phyloP scores from a whole-genome alignment of 768 basidiomycete genomes.

The Phylloporus sp. region DNA sequence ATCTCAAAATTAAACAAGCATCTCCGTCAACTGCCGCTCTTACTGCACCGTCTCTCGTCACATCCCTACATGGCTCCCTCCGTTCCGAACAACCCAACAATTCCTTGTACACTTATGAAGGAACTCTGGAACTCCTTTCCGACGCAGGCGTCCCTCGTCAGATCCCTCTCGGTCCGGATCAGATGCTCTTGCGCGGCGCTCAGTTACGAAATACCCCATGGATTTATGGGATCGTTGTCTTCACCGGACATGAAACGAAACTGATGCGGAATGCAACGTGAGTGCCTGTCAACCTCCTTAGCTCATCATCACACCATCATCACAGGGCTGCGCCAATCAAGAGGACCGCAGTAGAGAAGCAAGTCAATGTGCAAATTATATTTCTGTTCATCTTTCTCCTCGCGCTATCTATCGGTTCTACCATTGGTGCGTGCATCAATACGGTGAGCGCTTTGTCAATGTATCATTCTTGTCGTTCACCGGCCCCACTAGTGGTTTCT shows the following conservation, averaged over 20 bases:
- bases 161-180: constrained; percentile 91
- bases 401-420: constrained; percentile 84
- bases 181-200: constrained; percentile 89
- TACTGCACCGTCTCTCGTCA: constrained; percentile 73
- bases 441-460: constrained; percentile 42
- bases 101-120: constrained; percentile 94
- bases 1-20: constrained; percentile 98
- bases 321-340: constrained; percentile 92
- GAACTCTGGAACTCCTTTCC: constrained; percentile 63
- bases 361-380: constrained; percentile 95
- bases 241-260: constrained; percentile 98
- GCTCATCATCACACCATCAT: not conserved
- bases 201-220: constrained; percentile 95
- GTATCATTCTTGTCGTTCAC: not conserved
- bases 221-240: constrained; percentile 92
- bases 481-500: constrained; percentile 67
- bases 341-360: constrained; percentile 90
- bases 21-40: constrained; percentile 75
- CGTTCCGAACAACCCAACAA: constrained; percentile 98
- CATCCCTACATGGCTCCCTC: constrained; percentile 72
- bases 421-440: constrained; percentile 88
- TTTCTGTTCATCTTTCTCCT: constrained; percentile 89
- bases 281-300: constrained; percentile 30
- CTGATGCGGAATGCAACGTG: constrained; percentile 97
- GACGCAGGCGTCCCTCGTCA: constrained; percentile 62